Evolutionary conservation across 1,284 basidiomycete genomes (phyloP), one percentile per base, ranked within the genome.

Genomic region (Amylostereum chailletii): DNA sequence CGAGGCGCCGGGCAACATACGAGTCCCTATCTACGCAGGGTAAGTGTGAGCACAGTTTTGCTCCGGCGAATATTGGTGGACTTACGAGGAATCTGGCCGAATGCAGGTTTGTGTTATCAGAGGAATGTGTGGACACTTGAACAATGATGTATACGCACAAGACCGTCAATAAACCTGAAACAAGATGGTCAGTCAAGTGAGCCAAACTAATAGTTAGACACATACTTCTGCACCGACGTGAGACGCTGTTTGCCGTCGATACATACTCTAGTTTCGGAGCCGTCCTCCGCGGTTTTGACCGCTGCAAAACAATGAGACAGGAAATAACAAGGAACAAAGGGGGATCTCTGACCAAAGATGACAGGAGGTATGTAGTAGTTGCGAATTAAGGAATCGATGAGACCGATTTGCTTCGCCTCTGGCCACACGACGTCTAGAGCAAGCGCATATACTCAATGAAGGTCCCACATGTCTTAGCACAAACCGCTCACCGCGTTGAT

Each of bases 201-300:
- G 4, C 4, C 2, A 26, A 43, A 11, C 37, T 30, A 42, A 6
- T 29, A 5, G 11, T 33, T 34, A n/a, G 34, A 34, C 4, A 62
- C 74, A 46, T 49, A 81, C 81, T 71, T 68, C 39, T 79, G 72
- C 45, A 89, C 81, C 0, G 82, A 84, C 0, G 86, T 88, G 50
- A 88, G 58, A n/a, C 86, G 69, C 59, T 89, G 86, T 59, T 89
- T 89, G 5, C 86, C 86, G 57, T 88, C 86, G 10, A 89, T 86
- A 54, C 85, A 88, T 0, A 76, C 79, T 52, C 76, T 77, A 0
- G 63, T 70, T 56, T 86, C 83, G 1, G 72, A 66, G 0, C 84
- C 85, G 56, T 86, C 82, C 0, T 81, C 74, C 27, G 66, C 59
- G 1, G 58, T 54, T 4, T 69, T 69, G 2, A 78, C 73, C 36